Evolutionary conservation across 169 alveolate species (phyloP), one percentile per base, ranked within the genome.

Genomic region (Neospora caninum): DNA sequence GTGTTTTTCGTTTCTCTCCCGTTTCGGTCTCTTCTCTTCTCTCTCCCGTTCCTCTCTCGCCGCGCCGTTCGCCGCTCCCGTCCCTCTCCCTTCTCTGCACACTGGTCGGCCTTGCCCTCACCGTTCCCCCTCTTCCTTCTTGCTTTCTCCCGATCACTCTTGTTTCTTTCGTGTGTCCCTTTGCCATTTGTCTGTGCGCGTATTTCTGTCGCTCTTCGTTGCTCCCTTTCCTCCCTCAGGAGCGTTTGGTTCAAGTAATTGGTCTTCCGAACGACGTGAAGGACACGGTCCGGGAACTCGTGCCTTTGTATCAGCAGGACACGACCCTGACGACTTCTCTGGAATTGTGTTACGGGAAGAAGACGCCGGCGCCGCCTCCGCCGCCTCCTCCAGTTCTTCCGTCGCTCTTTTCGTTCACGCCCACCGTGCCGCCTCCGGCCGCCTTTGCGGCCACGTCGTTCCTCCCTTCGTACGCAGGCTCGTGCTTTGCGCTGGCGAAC

Each of bases 241-340:
- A 78, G 45, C 86, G 86, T 16, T n/a, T 78, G 20, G 86, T 78
- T 20, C 86, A 78, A n/a, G 86, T 78, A 10, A 78, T 78, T 20
- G 86, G 86, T 20, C 45, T 78, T 2, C 86, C 86, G 39, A 38
- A 78, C 49, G 86, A 78, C 45, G 86, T 78, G 86, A 78, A 78
- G 86, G 49, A 78, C 49, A 78, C 86, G 31, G 86, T 78, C 41
- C 45, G 39, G 27, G 86, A 78, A 43, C 45, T 78, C 20, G 39
- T 78, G 49, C 86, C 86, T n/a, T 29, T 78, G 49, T 78, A 78
- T 43, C 86, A 78, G 45, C 86, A 78, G 31, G 86, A 78, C 45
- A n/a, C 86, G 45, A 78, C 86, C 1, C 86, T 78, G 86, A 78
- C 86, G 10, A 78, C 86, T n/a, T 78, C 86, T 10, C 86, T 78